Conservation (phyloP, 192 early-diverging fungal genomes). For the Chytriomyces hyalinus region DNA sequence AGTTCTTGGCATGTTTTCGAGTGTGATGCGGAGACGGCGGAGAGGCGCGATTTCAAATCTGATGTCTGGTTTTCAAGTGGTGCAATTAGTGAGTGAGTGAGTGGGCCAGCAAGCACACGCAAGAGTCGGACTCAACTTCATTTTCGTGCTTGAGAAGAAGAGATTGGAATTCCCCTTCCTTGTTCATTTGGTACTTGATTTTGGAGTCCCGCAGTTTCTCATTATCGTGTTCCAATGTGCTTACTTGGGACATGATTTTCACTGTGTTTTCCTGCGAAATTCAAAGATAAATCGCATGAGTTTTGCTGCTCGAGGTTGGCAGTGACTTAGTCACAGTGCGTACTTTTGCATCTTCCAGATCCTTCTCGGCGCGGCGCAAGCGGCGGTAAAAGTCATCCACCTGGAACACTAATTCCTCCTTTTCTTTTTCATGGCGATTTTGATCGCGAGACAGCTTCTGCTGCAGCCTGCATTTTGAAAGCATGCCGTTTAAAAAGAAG, state of each 20-base stretch:
- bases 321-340: neutral
- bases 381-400: constrained; percentile 49
- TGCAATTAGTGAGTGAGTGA: neutral
- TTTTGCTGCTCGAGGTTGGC: neutral
- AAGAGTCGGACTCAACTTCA: constrained; percentile 18
- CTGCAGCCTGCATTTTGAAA: constrained; percentile 38
- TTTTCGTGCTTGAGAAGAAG: constrained; percentile 34
- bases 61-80: constrained; percentile 32
- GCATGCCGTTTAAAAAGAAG: neutral
- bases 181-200: constrained; percentile 12
- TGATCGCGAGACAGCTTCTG: constrained; percentile 49
- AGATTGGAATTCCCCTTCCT: constrained; percentile 36
- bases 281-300: neutral
- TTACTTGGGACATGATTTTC: constrained; percentile 34
- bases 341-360: constrained; percentile 56
- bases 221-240: constrained; percentile 50
- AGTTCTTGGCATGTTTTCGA: constrained; percentile 47
- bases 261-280: constrained; percentile 41
- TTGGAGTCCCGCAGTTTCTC: constrained; percentile 36
- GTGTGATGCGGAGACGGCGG: constrained; percentile 46
- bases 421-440: constrained; percentile 52
- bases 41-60: constrained; percentile 46
- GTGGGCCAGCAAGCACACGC: neutral
- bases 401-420: constrained; percentile 43
- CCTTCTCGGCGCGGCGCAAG: constrained; percentile 49